phyloP scores from a whole-genome alignment of 306 rosid genomes.

The Gillenia trifoliata region DNA sequence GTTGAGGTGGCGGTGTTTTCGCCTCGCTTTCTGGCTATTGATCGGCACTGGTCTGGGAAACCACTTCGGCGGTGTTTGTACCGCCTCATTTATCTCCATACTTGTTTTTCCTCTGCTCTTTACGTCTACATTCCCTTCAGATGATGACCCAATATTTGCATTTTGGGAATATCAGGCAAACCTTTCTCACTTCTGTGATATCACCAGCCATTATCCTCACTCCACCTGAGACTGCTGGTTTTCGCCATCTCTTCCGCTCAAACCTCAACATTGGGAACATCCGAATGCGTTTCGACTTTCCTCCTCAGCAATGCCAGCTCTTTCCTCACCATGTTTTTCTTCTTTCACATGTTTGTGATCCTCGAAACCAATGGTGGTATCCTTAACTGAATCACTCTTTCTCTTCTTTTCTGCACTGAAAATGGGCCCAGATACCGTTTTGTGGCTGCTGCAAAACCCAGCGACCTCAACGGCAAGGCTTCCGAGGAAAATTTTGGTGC shows the following conservation, averaged over 20 bases:
- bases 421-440: constrained; percentile 57
- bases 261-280: constrained; percentile 39
- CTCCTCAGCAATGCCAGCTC: constrained; percentile 37
- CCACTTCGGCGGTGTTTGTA: too few relatives aligned
- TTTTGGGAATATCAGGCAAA: constrained; percentile 35
- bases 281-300: constrained; percentile 34
- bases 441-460: constrained; percentile 65
- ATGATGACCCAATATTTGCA: constrained; percentile 25
- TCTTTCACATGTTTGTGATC: constrained; percentile 22
- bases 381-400: constrained; percentile 27
- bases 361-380: constrained; percentile 25
- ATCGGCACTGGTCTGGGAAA: constrained; percentile 31
- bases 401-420: constrained; percentile 38
- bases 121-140: constrained; percentile 28
- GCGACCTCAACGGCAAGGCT: constrained; percentile 61
- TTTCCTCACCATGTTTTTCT: constrained; percentile 34
- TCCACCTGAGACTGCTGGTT: constrained; percentile 21
- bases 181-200: constrained; percentile 32
- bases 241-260: constrained; percentile 33
- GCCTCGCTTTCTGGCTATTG: constrained; percentile 32
- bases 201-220: constrained; percentile 33
- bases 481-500: constrained; percentile 53
- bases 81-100: constrained; percentile 26
- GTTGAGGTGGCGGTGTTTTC: constrained; percentile 31
- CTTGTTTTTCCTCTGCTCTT: constrained; percentile 29